Base-by-base conservation (phyloP, 2,329 filamentous ascomycete genomes). In the Exserohilum turcica region DNA sequence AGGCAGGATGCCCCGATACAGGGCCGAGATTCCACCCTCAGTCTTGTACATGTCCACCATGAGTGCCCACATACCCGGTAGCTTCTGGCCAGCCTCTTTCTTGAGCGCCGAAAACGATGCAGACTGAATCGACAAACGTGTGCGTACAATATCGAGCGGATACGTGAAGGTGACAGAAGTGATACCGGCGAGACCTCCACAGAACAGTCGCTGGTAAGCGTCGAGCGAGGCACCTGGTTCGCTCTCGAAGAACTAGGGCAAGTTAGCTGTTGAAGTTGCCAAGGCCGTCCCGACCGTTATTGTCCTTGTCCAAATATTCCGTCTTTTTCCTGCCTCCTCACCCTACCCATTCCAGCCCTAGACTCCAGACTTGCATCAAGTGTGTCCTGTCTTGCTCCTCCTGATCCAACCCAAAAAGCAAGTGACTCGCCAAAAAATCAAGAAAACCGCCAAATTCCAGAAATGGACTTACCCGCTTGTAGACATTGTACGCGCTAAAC, bases 401-500 rank as follows among this genome's bases (percentile, higher is more conserved):
- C 13, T 29, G 42, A 24, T 5, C 46, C 27, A 28, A 16, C 38
- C n/a, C 43, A 43, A 43, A 28, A 43, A 52, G 40, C 47, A 51
- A 37, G 3, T n/a, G 24, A 24, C 47, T 54, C 31, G 42, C 31
- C 9, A 15, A 7, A 7, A 24, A 51, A 39, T 21, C 31, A 39
- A 18, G 27, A 16, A 15, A 35, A 27, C 19, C n/a, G 15, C 9
- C 28, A 48, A 27, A 46, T 13, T 19, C 39, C 33, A 39, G 15
- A 40, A 43, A 46, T 12, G 13, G 43, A 78, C 87, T 73, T 79
- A 95, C 92, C 78, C 86, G 84, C 77, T 96, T 97, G 78, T 99
- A 99, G 64, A 97, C 86, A 74, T 96, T 97, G 80, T 97, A 99
- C 72, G 92, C 95, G 64, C 93, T 93, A 76, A 99, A 99, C 72